Evolutionary conservation across 805 yeast genomes (phyloP).

Genomic region (Wickerhamiella kurtzmanii): DNA sequence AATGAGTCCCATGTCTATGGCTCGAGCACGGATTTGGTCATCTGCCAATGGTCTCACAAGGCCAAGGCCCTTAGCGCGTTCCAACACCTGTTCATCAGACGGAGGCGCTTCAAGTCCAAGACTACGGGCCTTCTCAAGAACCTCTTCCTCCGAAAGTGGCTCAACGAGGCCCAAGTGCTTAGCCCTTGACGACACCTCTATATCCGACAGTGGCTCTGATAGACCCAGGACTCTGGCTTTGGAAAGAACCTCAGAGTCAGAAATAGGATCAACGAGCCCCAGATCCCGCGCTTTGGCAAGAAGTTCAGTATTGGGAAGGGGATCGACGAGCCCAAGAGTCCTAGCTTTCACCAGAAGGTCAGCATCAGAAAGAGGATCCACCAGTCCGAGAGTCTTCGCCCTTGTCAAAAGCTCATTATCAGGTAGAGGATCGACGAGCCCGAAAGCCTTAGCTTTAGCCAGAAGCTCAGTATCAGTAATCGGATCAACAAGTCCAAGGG

Average conservation of each 20-base stretch:
- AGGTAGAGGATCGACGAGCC: constrained; percentile 24
- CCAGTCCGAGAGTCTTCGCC: constrained; percentile 14
- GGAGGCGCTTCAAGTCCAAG: constrained; percentile 17
- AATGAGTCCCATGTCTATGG: constrained; percentile 18
- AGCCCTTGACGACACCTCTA: constrained; percentile 24
- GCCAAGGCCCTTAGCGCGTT: constrained; percentile 17
- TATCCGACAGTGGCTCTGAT: constrained; percentile 22
- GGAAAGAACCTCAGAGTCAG: constrained; percentile 3
- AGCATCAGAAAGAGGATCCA: constrained; percentile 4
- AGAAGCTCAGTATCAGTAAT: constrained; percentile 36
- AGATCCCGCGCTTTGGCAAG: constrained; percentile 6
- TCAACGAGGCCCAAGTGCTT: constrained; percentile 14
- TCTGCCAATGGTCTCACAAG: constrained; percentile 29
- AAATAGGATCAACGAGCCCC: constrained; percentile 13
- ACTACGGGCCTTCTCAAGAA: constrained; percentile 11
- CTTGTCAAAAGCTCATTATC: constrained; percentile 7
- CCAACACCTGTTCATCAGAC: constrained; percentile 4
- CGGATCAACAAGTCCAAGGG: constrained; percentile 17
- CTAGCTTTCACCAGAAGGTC: constrained; percentile 17
- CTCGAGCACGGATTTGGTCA: constrained; percentile 28
- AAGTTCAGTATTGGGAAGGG: constrained; percentile 7
- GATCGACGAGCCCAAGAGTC: constrained; percentile 12
- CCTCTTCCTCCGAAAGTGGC: constrained; percentile 6
- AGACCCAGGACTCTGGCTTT: constrained; percentile 7
- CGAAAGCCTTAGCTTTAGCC: constrained; percentile 18